A percentile compares a stretch with the other conserved stretches of the same genome.
Conservation (phyloP, 2,329 filamentous ascomycete species). For the Colletotrichum sp. region DNA sequence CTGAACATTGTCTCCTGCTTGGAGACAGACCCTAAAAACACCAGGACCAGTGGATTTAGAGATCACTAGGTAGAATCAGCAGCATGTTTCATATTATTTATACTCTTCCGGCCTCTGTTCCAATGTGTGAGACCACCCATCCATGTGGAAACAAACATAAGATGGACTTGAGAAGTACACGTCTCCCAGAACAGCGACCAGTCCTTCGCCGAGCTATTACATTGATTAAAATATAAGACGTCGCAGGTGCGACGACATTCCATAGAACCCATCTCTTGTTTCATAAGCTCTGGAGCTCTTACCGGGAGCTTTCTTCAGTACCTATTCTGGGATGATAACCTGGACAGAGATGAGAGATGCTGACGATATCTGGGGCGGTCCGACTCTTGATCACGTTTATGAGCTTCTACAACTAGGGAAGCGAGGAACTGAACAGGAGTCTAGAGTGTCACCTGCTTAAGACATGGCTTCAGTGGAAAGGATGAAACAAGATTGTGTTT, state of each 20-base stretch:
- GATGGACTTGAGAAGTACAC: neutral
- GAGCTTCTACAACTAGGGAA: neutral
- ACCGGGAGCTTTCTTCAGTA: accelerated
- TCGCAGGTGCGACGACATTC: neutral
- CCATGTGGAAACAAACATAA: neutral
- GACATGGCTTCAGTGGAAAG: neutral
- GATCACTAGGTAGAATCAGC: neutral
- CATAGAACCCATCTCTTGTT: neutral
- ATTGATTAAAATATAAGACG: neutral
- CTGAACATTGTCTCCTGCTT: neutral
- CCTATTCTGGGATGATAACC: too few species aligned
- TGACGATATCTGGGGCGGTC: neutral
- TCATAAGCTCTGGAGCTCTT: accelerated
- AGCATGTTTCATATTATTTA: neutral
- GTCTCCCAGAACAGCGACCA: neutral
- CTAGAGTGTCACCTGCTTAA: accelerated
- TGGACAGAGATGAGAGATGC: neutral
- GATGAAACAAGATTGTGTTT: neutral
- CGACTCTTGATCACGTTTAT: neutral
- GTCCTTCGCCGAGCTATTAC: neutral
- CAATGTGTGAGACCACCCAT: neutral
- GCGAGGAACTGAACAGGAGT: neutral
- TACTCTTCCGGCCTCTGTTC: neutral
- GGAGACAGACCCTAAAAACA: neutral
- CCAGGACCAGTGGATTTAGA: neutral